Evolutionary conservation across 352 stramenopile genomes (phyloP).

Genomic region (Pythium folliculosum): DNA sequence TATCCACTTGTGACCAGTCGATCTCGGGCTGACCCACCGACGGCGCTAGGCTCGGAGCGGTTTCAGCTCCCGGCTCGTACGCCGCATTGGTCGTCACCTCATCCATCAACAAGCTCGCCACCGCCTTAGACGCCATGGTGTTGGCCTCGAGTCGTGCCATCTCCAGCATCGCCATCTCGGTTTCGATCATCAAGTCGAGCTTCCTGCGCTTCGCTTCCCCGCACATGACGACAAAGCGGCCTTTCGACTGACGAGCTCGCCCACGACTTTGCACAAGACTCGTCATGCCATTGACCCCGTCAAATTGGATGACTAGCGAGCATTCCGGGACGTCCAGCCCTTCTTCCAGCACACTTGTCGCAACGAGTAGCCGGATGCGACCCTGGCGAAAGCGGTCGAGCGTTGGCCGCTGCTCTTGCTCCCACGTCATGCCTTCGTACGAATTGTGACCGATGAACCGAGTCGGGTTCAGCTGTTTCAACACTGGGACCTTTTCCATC

Average conservation of each 20-base stretch:
- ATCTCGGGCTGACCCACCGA: background rate
- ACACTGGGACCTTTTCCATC: constrained; percentile 57
- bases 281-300: constrained; percentile 66
- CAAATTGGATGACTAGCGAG: constrained; percentile 78
- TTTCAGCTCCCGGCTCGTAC: background rate
- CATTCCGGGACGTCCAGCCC: constrained; percentile 77
- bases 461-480: constrained; percentile 67
- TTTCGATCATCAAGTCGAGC: constrained; percentile 55
- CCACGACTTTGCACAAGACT: constrained; percentile 81
- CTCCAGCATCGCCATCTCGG: constrained; percentile 47
- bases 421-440: constrained; percentile 81
- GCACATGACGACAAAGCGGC: constrained; percentile 75
- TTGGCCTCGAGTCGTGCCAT: constrained; percentile 41
- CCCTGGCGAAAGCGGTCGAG: constrained; percentile 69
- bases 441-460: constrained; percentile 80
- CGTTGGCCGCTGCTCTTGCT: constrained; percentile 75
- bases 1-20: constrained; percentile 19
- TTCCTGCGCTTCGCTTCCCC: constrained; percentile 38
- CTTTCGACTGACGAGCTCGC: constrained; percentile 54
- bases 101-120: constrained; percentile 41
- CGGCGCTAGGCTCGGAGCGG: no score
- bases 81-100: background rate
- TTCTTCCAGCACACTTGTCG: constrained; percentile 82
- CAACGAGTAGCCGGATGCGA: constrained; percentile 67
- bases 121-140: constrained; percentile 47